Conservation (phyloP, 345 rosid species). For the Sisymbrium altissimum region DNA sequence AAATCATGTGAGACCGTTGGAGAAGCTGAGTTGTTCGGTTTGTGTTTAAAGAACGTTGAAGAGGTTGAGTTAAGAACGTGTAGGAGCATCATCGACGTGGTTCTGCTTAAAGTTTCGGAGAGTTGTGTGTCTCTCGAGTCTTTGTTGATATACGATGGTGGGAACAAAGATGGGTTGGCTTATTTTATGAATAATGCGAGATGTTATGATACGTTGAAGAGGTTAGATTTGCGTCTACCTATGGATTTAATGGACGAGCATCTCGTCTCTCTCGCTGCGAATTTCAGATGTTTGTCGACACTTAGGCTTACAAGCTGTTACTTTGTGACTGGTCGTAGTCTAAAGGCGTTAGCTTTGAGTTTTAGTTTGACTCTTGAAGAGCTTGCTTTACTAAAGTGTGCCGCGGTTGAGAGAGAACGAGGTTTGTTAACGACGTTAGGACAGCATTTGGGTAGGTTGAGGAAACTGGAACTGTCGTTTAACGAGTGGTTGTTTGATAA, state of each 20-base stretch:
- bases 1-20: conserved; percentile 72
- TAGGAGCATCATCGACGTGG: conserved; percentile 56
- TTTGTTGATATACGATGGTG: conserved; percentile 76
- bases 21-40: conserved; percentile 50
- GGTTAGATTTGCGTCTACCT: conserved; percentile 73
- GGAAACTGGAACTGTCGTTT: conserved; percentile 56
- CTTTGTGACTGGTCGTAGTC: conserved; percentile 73
- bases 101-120: conserved; percentile 58
- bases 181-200: conserved; percentile 55
- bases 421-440: conserved; percentile 83
- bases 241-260: conserved; percentile 75
- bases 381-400: conserved; percentile 64
- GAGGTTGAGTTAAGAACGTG: conserved; percentile 72
- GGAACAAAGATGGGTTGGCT: conserved; percentile 65
- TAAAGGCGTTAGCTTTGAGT: conserved; percentile 52
- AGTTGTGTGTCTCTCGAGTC: conserved; percentile 53
- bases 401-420: conserved; percentile 61
- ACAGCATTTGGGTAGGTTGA: conserved; percentile 56
- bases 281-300: conserved; percentile 44
- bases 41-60: conserved; percentile 44
- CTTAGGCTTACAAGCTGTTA: conserved; percentile 75
- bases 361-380: conserved; percentile 53
- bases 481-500: conserved; percentile 70
- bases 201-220: conserved; percentile 40
- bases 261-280: conserved; percentile 50